phyloP scores from a whole-genome alignment of 768 basidiomycete species.

The Podaxis rugospora region DNA sequence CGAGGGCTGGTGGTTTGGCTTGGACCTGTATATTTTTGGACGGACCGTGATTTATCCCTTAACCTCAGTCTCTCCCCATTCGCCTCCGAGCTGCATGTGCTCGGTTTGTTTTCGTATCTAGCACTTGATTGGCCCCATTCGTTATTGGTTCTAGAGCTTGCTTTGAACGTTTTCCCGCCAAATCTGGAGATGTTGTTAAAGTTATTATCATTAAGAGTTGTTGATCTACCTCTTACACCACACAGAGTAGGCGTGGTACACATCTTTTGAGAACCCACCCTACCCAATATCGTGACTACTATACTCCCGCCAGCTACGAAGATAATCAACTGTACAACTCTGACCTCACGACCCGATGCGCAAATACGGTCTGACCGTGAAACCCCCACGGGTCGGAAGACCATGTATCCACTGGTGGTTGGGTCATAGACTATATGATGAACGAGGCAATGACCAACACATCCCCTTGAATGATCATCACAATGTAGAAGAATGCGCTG shows the following conservation, averaged over 20 bases:
- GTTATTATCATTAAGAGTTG: background rate
- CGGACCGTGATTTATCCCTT: background rate
- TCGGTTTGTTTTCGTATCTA: background rate
- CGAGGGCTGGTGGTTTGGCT: background rate
- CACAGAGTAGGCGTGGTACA: background rate
- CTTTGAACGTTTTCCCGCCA: background rate
- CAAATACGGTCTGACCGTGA: too few species aligned
- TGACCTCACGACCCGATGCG: too few species aligned
- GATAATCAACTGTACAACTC: too few species aligned
- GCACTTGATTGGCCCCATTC: background rate
- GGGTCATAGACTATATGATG: too few species aligned
- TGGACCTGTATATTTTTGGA: constrained; percentile 8
- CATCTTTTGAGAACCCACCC: background rate
- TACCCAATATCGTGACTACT: background rate
- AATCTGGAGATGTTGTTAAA: background rate
- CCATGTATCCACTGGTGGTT: too few species aligned
- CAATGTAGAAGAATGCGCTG: too few species aligned
- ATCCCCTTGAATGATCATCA: too few species aligned
- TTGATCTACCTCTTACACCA: background rate
- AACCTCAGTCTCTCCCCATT: background rate
- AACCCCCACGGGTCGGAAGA: too few species aligned
- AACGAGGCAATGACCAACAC: too few species aligned
- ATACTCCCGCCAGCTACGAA: too few species aligned
- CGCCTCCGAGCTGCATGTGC: background rate
- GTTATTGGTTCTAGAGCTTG: background rate